Percentiles rank a stretch among this genome's conserved stretches.
phyloP scores from a whole-genome alignment of 75 land plant species.

The Pseudotsuga menziesii region DNA sequence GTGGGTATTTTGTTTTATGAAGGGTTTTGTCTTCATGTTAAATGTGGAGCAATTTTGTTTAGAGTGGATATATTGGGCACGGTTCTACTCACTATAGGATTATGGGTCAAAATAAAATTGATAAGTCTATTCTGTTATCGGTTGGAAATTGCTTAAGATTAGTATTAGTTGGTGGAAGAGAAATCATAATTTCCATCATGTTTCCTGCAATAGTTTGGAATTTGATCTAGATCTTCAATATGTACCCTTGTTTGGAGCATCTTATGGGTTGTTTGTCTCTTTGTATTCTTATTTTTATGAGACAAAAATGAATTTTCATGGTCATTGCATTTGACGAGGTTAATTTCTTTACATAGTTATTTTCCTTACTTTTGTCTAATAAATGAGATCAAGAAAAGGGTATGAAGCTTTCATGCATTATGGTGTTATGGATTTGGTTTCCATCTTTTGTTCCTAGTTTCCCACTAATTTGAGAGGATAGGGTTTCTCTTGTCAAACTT shows the following conservation, averaged over 20 bases:
- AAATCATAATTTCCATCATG: conserved; percentile 82
- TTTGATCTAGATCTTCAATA: conserved; percentile 83
- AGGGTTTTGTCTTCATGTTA: no score
- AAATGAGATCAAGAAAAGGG: conserved; percentile 37
- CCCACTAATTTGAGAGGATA: conserved; percentile 46
- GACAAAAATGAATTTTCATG: conserved; percentile 53
- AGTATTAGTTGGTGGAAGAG: conserved; percentile 85
- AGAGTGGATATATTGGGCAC: no score
- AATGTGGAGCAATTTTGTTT: no score
- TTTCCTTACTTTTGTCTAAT: conserved; percentile 38
- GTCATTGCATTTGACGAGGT: conserved; percentile 67
- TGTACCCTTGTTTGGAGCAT: conserved; percentile 70
- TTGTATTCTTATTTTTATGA: conserved; percentile 57
- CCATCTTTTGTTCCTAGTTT: no score
- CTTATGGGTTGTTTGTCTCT: conserved; percentile 45
- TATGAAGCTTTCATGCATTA: conserved; percentile 40
- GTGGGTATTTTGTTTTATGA: no score
- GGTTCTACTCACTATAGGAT: no score
- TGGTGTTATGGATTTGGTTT: conserved; percentile 75
- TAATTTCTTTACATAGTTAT: conserved; percentile 53
- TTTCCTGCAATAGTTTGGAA: conserved; percentile 69
- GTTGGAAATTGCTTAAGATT: conserved; percentile 41
- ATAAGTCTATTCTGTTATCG: no score
- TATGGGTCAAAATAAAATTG: no score
- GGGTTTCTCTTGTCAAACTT: conserved; percentile 44